These are phyloP conservation scores for Pelagophyceae sp. DNA, from an alignment of 352 stramenopile species.

Conservation along the genomic window DNA sequence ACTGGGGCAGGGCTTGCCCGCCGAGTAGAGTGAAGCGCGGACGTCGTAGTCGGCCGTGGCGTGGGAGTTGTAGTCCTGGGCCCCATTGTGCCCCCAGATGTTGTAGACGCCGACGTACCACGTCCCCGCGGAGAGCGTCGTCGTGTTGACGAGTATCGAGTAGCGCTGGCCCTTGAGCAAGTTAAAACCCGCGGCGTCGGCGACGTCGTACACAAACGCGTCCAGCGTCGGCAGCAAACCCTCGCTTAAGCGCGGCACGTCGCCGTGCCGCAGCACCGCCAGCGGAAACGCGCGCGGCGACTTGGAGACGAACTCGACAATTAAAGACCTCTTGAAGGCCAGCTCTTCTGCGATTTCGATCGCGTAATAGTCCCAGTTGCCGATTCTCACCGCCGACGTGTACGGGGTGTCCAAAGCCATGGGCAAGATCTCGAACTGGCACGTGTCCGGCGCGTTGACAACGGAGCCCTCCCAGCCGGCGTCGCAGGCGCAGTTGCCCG, in stretches of 20 bases:
- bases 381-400: background rate
- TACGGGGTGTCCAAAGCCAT: background rate
- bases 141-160: background rate
- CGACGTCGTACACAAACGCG: background rate
- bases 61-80: background rate
- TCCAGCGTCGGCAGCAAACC: conserved; percentile 1
- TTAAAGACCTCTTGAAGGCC: background rate
- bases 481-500: conserved; percentile 16
- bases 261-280: background rate
- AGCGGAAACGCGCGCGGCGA: background rate
- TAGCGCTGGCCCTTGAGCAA: conserved; percentile 3
- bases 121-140: background rate
- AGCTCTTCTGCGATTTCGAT: background rate
- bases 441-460: conserved; percentile 14
- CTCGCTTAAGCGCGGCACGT: background rate
- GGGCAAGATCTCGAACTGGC: background rate
- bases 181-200: background rate
- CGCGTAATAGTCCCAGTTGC: conserved; percentile 17
- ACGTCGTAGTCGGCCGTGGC: background rate
- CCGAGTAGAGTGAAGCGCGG: background rate
- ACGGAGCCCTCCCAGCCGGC: conserved; percentile 8
- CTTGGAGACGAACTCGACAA: background rate
- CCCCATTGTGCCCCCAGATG: conserved; percentile 19
- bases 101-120: conserved; percentile 21
- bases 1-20: conserved; percentile 3